These are phyloP conservation scores for Aspergillus olivimuriae DNA, from an alignment of 495 filamentous ascomycete species.

Conservation along the genomic window DNA sequence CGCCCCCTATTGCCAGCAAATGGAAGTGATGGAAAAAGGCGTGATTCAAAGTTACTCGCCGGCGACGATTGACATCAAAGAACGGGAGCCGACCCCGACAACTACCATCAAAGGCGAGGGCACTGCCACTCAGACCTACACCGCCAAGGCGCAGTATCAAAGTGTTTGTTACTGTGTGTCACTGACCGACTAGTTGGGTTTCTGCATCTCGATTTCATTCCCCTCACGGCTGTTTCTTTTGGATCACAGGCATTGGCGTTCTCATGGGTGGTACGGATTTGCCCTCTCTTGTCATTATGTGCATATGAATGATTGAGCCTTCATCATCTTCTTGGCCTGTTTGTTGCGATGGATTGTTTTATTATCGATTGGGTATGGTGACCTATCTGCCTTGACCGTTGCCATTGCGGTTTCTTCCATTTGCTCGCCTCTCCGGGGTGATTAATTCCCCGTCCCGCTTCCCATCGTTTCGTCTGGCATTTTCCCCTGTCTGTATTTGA, in stretches of 20 bases:
- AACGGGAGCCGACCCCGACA: conserved; percentile 44
- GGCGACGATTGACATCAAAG: conserved; percentile 53
- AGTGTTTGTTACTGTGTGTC: conserved; percentile 40
- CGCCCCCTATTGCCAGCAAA: conserved; percentile 64
- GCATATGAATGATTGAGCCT: conserved; percentile 20
- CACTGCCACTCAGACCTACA: conserved; percentile 30
- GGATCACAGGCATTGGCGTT: conserved; percentile 16
- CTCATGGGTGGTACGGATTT: conserved; percentile 5
- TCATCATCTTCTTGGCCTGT: conserved; percentile 8
- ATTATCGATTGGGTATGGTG: too few species aligned
- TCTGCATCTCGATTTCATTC: too few species aligned
- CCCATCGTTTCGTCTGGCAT: too few species aligned
- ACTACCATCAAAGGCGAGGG: conserved; percentile 24
- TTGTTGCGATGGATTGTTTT: conserved; percentile 11
- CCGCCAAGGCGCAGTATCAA: conserved; percentile 32
- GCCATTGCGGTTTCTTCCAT: too few species aligned
- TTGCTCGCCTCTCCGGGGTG: too few species aligned
- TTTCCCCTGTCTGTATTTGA: too few species aligned
- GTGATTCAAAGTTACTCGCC: conserved; percentile 36
- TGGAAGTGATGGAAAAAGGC: conserved; percentile 52
- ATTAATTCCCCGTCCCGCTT: too few species aligned
- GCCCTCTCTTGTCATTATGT: conserved; percentile 12
- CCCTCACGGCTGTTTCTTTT: too few species aligned
- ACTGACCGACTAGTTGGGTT: conserved; percentile 27
- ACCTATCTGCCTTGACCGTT: too few species aligned